Evolutionary conservation across 768 basidiomycete genomes (phyloP), one percentile per base, ranked within the genome.

Genomic region (Hydnomerulius pinastri): DNA sequence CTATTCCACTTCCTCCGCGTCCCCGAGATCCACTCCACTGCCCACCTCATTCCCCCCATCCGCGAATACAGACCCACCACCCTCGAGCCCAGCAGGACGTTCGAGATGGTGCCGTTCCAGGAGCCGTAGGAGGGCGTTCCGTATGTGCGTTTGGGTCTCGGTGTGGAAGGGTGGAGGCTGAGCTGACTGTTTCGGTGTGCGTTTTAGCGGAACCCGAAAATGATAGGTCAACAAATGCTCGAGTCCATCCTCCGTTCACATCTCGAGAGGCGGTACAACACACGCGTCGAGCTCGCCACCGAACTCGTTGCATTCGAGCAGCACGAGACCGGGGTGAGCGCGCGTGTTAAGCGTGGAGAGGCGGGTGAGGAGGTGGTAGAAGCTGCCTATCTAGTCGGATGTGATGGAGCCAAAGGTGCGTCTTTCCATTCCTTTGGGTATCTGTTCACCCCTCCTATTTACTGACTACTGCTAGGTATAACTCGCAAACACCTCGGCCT

Each of bases 221-320:
- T 55, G 1, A 41, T 68, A 11, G 66, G 64, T 18, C 71, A 72
- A 40, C 50, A 63, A 2, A 12, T 11, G 3, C 41, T 64, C 5
- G 77, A 79, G 52, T 63, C 54, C 0, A 54, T 62, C 25, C 17
- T 58, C 3, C 42, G 59, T 29, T 43, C 42, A 24, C 60, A 57
- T 37, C 50, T 66, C 17, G 56, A 57, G 25, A 59, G n/a, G n/a
- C n/a, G 58, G 8, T 50, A 58, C 6, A 56, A 53, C 0, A 69
- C 67, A 43, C 35, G 33, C 12, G 67, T 80, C 12, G 78, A 82
- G 52, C 46, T 73, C n/a, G 73, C 71, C 13, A 76, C 75, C 1
- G 76, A 77, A 48, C 69, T 82, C 7, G 33, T 59, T n/a, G 73
- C 73, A 0, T 74, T 82, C 37, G 62, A 70, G 43, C 74, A 80